Evolutionary conservation across 768 basidiomycete species (phyloP), one percentile per base, ranked within the genome.

Genomic region (Megacollybia marginata): DNA sequence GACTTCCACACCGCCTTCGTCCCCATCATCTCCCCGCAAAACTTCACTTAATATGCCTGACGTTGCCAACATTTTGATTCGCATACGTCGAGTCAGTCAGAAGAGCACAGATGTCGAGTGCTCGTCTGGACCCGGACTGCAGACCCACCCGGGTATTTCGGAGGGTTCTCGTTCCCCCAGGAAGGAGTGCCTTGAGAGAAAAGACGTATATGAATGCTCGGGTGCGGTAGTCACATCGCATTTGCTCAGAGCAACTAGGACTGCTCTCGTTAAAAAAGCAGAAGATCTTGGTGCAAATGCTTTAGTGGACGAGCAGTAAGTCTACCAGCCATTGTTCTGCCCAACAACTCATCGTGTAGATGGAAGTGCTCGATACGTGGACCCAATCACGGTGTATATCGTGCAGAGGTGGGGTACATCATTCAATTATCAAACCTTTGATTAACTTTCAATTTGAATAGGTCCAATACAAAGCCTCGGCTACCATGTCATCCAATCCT

Each of bases 241-340:
- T 48, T 69, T 89, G 12, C 65, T 89, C 45, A 66, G 82, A 11
- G 75, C 72, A 5, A 75, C 80, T 28, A 73, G 83, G 44, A 63
- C 67, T 2, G 64, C 67, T 38, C 60, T 87, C 49, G 57, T 82
- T 47, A 74, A 79, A 52, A 67, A 70, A 48, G 79, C 79, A 13
- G 65, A 69, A 47, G 54, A 59, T 9, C 54, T 76, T 16, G 82
- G 79, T 13, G 80, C 74, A 4, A 82, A 81, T 56, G 78, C 77
- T 1, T 70, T 89, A 48, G 74, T 82, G 2, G 79, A 88, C 38
- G 87, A 89, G 59, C 71, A 75, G 87, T 88, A 59, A 43, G 85
- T 79, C 28, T 1, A 33, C 31, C 42, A 32, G 46, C 34, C 45
- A 33, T n/a, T n/a, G n/a, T 33, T 51, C 52, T 34, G 36, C 47